Conservation (phyloP, 2,329 filamentous ascomycete species). For the Decorospora gaudefroyi region DNA sequence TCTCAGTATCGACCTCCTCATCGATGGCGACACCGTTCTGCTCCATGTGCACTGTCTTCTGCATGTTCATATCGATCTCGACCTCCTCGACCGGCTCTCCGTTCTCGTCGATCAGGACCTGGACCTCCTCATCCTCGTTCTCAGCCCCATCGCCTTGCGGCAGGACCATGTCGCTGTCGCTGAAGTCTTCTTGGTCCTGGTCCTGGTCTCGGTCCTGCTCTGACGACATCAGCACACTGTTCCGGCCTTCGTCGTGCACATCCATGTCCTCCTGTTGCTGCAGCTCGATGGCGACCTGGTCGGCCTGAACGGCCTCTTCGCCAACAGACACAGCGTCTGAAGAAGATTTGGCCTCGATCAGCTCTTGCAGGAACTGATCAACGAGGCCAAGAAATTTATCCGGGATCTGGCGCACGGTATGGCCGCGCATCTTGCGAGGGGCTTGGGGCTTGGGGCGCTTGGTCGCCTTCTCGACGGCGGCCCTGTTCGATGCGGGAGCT, state of each 20-base stretch:
- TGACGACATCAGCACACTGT: background rate
- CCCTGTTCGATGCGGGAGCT: constrained; percentile 16
- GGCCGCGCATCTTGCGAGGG: constrained; percentile 36
- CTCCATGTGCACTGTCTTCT: background rate
- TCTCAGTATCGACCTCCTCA: background rate
- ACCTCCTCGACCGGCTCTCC: background rate
- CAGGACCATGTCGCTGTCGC: background rate
- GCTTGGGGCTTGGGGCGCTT: constrained; percentile 10
- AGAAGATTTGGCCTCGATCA: constrained; percentile 3
- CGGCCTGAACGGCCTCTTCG: background rate
- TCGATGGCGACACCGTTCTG: background rate
- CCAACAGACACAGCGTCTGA: background rate
- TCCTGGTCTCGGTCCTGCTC: constrained; percentile 2
- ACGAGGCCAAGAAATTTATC: constrained; percentile 24
- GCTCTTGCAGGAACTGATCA: constrained; percentile 6
- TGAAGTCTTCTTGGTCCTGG: constrained; percentile 1
- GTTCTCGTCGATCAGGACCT: background rate
- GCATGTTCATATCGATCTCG: background rate
- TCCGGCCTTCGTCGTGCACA: background rate
- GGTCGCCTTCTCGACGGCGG: constrained; percentile 7
- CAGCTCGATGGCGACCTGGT: background rate
- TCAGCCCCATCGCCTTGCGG: background rate
- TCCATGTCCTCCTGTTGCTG: background rate
- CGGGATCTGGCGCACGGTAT: constrained; percentile 33
- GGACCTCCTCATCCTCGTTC: background rate